Evolutionary conservation across 257 asterid species (phyloP), one percentile per base, ranked within the genome.

Genomic region (Solanum verrucosum): DNA sequence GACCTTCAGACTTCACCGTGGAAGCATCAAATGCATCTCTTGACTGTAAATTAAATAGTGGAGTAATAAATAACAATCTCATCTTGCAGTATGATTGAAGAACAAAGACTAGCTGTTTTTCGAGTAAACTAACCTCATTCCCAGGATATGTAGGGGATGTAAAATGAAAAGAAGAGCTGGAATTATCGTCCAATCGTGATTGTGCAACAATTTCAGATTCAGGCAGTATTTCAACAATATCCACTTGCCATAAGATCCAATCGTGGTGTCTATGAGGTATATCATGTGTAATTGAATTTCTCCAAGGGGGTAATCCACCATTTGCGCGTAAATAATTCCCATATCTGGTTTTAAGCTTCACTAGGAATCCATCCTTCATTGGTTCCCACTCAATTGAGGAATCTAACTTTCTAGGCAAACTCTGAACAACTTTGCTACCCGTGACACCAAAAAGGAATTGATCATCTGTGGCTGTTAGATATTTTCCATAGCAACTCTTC

Each of bases 221-320:
- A 0, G 98, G 91, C 10, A 94, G 89, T 6, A 86, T 88, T 90
- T 95, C 97, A 23, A 93, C 73, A 14, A 92, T 87, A 83, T 95
- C 95, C 42, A 96, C 93, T 31, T 90, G 94, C 99, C 99, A 96
- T 85, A 96, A 63, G 63, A 95, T 72, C 98, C 98, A 95, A 44
- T 89, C 96, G 4, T 83, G 96, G 49, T 95, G 98, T 12, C 93
- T 84, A 44, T 92, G 96, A 18, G 98, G 98, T 23, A 96, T 93
- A 31, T 95, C 99, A 73, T 96, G 99, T 1, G 99, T 94, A 65
- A 96, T 87, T 40, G 99, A 95, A 87, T 96, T 96, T 86, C 99
- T 89, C 98, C 98, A 96, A 5, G 99, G 99, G 10, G 98, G 99
- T 90, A 95, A 75, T 1, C 99, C 99, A 6, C 96, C 98, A 87